These are phyloP conservation scores for Chaetomium sp. DNA, from an alignment of 2,329 filamentous ascomycete species.

Conservation along the genomic window DNA sequence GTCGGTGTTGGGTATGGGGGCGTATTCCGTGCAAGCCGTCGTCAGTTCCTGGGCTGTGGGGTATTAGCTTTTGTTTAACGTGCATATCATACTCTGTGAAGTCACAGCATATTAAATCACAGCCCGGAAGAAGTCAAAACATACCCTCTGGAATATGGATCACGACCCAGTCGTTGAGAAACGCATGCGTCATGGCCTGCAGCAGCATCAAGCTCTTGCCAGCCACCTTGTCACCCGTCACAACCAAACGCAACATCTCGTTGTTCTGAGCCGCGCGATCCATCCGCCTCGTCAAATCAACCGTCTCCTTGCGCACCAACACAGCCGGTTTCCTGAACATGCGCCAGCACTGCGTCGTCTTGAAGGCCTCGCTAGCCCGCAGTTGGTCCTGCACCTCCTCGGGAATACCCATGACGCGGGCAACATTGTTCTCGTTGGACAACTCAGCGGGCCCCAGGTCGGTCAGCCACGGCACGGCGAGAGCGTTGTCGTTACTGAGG, in stretches of 20 bases:
- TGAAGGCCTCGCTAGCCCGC: constrained; percentile 82
- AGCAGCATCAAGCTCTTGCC: constrained; percentile 85
- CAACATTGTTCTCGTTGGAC: constrained; percentile 48
- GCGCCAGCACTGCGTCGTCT: constrained; percentile 79
- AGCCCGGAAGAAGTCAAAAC: background rate
- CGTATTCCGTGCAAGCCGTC: constrained; percentile 75
- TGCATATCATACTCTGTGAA: constrained; percentile 21
- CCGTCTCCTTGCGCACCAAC: constrained; percentile 71
- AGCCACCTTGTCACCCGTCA: constrained; percentile 66
- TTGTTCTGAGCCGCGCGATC: constrained; percentile 47
- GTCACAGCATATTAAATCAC: no score
- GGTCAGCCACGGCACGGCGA: constrained; percentile 64
- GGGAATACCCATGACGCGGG: constrained; percentile 63
- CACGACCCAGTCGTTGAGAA: constrained; percentile 81
- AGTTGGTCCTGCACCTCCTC: constrained; percentile 69
- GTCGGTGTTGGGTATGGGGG: constrained; percentile 54
- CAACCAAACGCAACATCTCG: constrained; percentile 55
- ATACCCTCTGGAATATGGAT: constrained; percentile 82
- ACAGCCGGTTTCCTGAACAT: constrained; percentile 77
- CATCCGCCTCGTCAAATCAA: constrained; percentile 61
- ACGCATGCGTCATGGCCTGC: constrained; percentile 75
- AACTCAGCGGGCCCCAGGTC: constrained; percentile 52
- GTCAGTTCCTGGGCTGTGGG: constrained; percentile 68
- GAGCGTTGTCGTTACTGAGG: constrained; percentile 88
- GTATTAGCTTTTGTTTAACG: constrained; percentile 6